These are phyloP conservation scores for Aspergillus floridensis DNA, from an alignment of 2,329 filamentous ascomycete species.

Conservation along the genomic window DNA sequence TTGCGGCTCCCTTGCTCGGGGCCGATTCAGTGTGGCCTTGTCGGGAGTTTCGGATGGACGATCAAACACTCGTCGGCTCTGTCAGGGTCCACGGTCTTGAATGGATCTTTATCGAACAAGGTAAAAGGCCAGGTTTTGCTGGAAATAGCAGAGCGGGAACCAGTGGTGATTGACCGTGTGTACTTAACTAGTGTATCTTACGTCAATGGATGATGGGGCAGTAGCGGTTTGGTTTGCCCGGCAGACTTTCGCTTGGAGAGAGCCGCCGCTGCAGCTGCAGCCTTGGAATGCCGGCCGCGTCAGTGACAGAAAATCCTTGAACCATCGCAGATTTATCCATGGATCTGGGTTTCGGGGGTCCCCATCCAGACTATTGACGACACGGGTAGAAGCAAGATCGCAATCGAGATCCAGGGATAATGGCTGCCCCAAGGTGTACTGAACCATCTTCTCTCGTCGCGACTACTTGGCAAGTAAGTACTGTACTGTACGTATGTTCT, in stretches of 20 bases:
- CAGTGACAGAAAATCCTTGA: neutral
- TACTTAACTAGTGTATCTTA: neutral
- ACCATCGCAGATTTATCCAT: neutral
- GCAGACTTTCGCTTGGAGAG: neutral
- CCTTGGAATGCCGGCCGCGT: neutral
- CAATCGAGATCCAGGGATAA: neutral
- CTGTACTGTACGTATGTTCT: too few relatives aligned
- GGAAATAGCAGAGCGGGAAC: neutral
- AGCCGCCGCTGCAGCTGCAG: neutral
- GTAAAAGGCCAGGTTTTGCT: neutral
- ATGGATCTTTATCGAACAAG: too few relatives aligned
- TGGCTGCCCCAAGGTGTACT: neutral
- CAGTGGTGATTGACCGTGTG: neutral
- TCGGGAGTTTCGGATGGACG: slow-evolving; percentile 4
- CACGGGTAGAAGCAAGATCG: neutral
- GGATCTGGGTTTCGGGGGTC: neutral
- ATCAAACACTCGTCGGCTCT: neutral
- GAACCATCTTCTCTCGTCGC: neutral
- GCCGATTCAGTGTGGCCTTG: neutral
- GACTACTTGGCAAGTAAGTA: neutral
- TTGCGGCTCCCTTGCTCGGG: neutral
- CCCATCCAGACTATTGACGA: neutral
- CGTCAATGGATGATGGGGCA: neutral
- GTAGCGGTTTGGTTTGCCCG: neutral
- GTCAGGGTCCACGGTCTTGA: slow-evolving; percentile 4